These are phyloP conservation scores for Vigna angularis DNA, from an alignment of 306 rosid species.

Conservation along the genomic window DNA sequence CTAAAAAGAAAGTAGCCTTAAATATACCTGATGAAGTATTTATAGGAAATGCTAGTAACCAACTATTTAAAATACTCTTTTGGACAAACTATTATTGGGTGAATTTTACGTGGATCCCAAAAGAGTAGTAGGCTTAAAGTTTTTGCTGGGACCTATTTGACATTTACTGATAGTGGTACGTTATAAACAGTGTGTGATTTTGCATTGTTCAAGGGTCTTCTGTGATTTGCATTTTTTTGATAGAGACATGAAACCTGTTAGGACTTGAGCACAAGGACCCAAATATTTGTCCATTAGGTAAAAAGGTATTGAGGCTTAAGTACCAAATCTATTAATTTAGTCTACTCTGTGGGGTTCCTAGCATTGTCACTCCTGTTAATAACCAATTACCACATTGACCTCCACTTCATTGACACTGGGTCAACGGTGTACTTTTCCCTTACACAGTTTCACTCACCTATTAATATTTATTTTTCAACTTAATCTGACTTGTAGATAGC, in stretches of 20 bases:
- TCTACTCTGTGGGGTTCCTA: no score
- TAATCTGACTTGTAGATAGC: no score
- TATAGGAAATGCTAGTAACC: slow-evolving; percentile 1
- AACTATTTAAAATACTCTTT: not conserved
- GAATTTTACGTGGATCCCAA: not conserved
- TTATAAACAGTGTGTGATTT: not conserved
- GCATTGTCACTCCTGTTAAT: no score
- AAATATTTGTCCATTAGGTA: no score
- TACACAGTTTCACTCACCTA: no score
- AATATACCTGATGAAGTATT: not conserved
- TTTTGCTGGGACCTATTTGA: not conserved
- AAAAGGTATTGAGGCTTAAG: no score
- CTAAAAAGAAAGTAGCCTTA: not conserved
- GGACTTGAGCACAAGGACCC: no score
- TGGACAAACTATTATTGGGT: not conserved
- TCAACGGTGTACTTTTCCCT: no score
- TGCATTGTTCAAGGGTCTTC: slow-evolving; percentile 2
- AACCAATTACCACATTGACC: no score
- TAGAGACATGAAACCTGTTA: slow-evolving; percentile 1
- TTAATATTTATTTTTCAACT: no score
- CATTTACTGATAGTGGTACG: not conserved
- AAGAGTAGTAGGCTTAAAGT: not conserved
- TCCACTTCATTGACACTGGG: no score
- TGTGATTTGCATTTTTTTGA: slow-evolving; percentile 20
- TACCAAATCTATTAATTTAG: no score